Evolutionary conservation across 345 rosid species (phyloP).

Genomic region (Rhodamnia rubescens): DNA sequence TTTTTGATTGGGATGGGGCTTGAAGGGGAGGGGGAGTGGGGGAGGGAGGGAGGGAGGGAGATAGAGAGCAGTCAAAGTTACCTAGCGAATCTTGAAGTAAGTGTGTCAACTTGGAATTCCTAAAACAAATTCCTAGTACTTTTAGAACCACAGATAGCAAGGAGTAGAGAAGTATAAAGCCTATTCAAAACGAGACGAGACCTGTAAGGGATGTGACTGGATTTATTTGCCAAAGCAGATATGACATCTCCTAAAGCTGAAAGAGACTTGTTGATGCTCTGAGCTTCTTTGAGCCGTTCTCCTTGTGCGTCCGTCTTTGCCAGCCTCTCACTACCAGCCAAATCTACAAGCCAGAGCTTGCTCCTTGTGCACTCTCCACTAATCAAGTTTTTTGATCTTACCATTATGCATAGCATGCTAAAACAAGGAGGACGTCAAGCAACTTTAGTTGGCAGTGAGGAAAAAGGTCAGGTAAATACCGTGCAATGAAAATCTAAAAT

Average conservation of each 20-base stretch:
- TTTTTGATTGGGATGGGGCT: neutral
- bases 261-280: slow-evolving; percentile 82
- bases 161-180: neutral
- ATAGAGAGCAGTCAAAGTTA: slow-evolving; percentile 11
- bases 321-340: slow-evolving; percentile 97
- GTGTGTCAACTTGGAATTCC: slow-evolving; percentile 97
- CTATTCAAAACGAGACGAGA: neutral
- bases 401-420: slow-evolving; percentile 94
- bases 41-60: neutral
- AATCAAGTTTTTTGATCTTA: slow-evolving; percentile 69
- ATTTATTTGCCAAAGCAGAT: slow-evolving; percentile 76
- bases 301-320: slow-evolving; percentile 89
- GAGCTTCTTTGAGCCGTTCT: slow-evolving; percentile 94
- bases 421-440: neutral
- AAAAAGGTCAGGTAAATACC: neutral
- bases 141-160: neutral
- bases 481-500: slow-evolving; percentile 1
- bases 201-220: slow-evolving; percentile 92
- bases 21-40: neutral
- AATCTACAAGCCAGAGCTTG: slow-evolving; percentile 98
- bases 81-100: slow-evolving; percentile 93
- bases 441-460: neutral
- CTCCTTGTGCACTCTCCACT: slow-evolving; percentile 86
- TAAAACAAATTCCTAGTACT: slow-evolving; percentile 21
- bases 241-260: slow-evolving; percentile 97